These are phyloP conservation scores for Eudorina sp. DNA, from an alignment of 139 green algal species.

Conservation along the genomic window DNA sequence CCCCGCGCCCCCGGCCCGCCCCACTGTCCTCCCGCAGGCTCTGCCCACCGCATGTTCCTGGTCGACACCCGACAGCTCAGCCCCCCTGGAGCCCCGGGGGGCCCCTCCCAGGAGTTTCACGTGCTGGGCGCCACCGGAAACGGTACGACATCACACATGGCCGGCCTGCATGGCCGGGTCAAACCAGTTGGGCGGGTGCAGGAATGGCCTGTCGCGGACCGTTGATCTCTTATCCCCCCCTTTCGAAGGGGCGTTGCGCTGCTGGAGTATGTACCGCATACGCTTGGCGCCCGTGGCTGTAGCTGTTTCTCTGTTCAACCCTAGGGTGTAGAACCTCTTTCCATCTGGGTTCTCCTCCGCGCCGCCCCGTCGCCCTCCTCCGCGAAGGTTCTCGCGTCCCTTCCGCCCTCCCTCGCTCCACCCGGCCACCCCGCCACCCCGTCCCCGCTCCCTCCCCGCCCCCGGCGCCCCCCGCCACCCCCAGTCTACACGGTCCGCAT, in stretches of 20 bases:
- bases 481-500: slow-evolving; percentile 76
- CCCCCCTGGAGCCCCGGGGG: slow-evolving; percentile 48
- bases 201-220: too few species aligned
- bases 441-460: not conserved
- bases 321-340: too few species aligned
- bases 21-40: not conserved
- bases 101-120: slow-evolving; percentile 65
- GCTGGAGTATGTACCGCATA: too few species aligned
- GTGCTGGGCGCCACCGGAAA: slow-evolving; percentile 75
- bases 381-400: too few species aligned
- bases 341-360: too few species aligned
- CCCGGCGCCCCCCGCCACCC: too few species aligned
- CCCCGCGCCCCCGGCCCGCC: not conserved
- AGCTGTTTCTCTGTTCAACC: too few species aligned
- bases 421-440: not conserved
- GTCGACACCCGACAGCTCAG: slow-evolving; percentile 60
- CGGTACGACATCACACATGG: too few species aligned
- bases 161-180: not conserved
- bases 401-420: not conserved
- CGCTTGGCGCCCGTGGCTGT: too few species aligned
- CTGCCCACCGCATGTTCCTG: slow-evolving; percentile 69
- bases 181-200: not conserved
- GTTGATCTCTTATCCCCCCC: too few species aligned
- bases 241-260: too few species aligned
- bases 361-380: too few species aligned